A percentile compares a stretch with the other conserved stretches of the same genome.
phyloP scores from a whole-genome alignment of 2,329 filamentous ascomycete genomes.

The Exophiala alcalophila region DNA sequence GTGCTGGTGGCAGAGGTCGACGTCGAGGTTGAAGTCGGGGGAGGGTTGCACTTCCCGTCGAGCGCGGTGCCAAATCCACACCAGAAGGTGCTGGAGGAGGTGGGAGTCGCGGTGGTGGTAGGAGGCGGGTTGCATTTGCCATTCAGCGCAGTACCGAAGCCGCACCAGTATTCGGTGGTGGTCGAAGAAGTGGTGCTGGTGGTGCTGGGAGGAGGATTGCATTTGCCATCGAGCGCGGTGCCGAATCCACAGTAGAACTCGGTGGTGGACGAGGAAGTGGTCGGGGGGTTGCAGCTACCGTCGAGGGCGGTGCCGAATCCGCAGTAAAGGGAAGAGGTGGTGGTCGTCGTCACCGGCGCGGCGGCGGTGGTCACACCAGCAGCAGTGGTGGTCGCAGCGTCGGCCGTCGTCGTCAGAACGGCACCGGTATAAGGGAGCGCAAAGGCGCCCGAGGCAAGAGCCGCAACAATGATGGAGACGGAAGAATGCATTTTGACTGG shows the following conservation, averaged over 20 bases:
- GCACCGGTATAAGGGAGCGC: too few species aligned
- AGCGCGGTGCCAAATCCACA: conserved; percentile 18
- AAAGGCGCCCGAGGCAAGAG: conserved; percentile 10
- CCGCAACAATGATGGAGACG: conserved; percentile 12
- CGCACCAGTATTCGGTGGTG: conserved; percentile 14
- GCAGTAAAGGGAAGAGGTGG: conserved; percentile 13
- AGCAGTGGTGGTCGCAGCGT: background rate
- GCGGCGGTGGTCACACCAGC: conserved; percentile 3
- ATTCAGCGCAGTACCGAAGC: conserved; percentile 18
- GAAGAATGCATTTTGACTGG: conserved; percentile 15
- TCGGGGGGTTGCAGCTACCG: conserved; percentile 12
- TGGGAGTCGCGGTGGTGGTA: conserved; percentile 2
- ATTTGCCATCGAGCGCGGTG: conserved; percentile 20
- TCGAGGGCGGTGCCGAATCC: conserved; percentile 19
- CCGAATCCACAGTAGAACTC: conserved; percentile 16
- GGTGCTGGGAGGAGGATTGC: conserved; percentile 15
- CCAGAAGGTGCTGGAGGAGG: conserved; percentile 4
- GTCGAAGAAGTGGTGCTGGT: conserved; percentile 8
- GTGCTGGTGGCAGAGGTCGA: conserved; percentile 3
- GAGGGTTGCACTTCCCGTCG: conserved; percentile 10
- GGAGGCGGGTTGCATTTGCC: conserved; percentile 13
- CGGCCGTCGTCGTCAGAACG: background rate
- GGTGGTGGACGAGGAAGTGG: conserved; percentile 6
- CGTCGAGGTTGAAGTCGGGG: background rate
- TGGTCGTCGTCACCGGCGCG: conserved; percentile 4